Evolutionary conservation across 2,329 filamentous ascomycete genomes (phyloP), one percentile per base, ranked within the genome.

Genomic region (Fusarium sp.): DNA sequence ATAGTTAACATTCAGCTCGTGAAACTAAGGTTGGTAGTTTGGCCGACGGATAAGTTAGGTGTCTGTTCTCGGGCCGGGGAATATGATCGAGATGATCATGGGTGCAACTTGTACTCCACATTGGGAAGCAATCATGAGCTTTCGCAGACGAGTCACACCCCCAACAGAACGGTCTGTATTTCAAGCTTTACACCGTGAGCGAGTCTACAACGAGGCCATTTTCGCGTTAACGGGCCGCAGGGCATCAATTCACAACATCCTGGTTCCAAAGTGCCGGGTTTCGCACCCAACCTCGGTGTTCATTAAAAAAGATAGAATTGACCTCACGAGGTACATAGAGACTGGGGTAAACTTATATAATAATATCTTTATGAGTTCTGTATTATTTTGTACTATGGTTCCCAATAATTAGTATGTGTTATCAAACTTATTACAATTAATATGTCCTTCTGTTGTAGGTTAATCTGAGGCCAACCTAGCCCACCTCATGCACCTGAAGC

Each of bases 191-290:
- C 42, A 53, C 43, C 21, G 33, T 31, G 41, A 52, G 44, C n/a
- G 33, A 35, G 47, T 23, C 28, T 26, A 20, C 26, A 29, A 43
- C 24, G 28, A 24, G 20, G 28, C 38, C 31, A 21, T 24, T 55
- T 44, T 53, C 38, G 28, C 33, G 24, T 50, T 41, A 54, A 63
- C 29, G 37, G 48, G 37, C 46, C 31, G 23, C 43, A 44, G 21
- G 28, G 48, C 6, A 28, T 39, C 46, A 23, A 38, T 52, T 39
- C 18, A 33, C 11, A 56, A 38, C n/a, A 44, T 46, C 50, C 49
- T 49, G 57, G 52, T 44, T 53, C 38, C 42, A 67, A 23, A 57
- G 33, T 49, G 47, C 43, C 24, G 52, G 53, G 47, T 63, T 41
- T 48, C 26, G n/a, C 18, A 15, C 42, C 35, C 49, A 28, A n/a